Evolutionary conservation across 192 early-diverging fungal species (phyloP), one percentile per base, ranked within the genome.

Genomic region (Phlyctochytrium bullatum): DNA sequence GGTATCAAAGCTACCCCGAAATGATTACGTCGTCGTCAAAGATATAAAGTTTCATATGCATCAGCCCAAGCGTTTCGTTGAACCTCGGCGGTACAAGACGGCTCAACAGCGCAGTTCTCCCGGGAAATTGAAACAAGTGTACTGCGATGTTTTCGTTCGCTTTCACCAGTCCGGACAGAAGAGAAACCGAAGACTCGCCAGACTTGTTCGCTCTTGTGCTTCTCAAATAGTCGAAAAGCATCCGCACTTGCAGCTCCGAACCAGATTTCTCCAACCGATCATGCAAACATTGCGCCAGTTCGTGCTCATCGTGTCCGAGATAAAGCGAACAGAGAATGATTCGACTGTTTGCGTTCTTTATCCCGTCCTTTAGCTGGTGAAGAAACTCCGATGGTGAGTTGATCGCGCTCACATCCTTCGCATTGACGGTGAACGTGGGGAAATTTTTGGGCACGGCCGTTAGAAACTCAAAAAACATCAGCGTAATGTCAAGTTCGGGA

Each of bases 21-120:
- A 98, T 79, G 40, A 94, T 83, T 29, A 92, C 75, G 23, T 81
- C 73, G 67, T 96, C 85, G 73, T 98, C 96, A 75, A 95, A 93
- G 1, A 90, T 78, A 74, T 95, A 98, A 3, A 87, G 80, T 74
- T 99, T 99, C 65, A 97, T 88, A 69, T 99, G 97, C 86, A 93
- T 90, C 65, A 99, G 76, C 0, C 95, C 97, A 76, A 97, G 88
- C 3, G 82, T 86, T 77, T 99, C 97, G 71, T 93, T 98, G 67
- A 93, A 95, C 47, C 97, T 66, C 67, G 83, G 87, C 25, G 94
- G 94, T 66, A 93, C 82, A 20, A 52, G 20, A 25, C 56, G 58
- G 30, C 86, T 57, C 36, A 80, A 76, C 67, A 92, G 93, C 50
- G 87, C 73, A 36, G 88, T 1, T 4, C 88, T 88, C 66, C 87